Percentiles rank a stretch among this genome's conserved stretches.
These are phyloP conservation scores for Candida coquimbonensis DNA, from an alignment of 805 yeast species.

Conservation along the genomic window DNA sequence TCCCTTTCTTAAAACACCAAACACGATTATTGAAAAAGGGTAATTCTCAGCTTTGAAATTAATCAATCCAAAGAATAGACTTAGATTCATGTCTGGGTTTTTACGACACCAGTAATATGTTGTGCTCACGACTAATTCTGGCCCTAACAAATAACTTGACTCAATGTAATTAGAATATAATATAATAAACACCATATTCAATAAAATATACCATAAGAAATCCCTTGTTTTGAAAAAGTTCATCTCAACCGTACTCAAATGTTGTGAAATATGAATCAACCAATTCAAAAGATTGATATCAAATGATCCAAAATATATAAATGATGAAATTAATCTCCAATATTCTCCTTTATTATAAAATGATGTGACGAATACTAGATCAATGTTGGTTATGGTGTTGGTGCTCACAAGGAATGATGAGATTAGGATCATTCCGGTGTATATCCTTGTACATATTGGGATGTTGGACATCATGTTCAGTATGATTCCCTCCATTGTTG, in stretches of 20 bases:
- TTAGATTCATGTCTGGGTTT: constrained; percentile 11
- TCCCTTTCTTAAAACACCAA: constrained; percentile 1
- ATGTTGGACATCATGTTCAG: constrained; percentile 12
- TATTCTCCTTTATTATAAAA: constrained; percentile 8
- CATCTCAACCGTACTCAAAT: constrained; percentile 12
- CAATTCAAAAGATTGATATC: constrained; percentile 7
- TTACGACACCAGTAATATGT: constrained; percentile 16
- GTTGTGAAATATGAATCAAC: constrained; percentile 6
- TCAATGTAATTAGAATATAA: constrained; percentile 6
- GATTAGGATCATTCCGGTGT: constrained; percentile 9
- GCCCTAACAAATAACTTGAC: constrained; percentile 4
- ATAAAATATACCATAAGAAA: constrained; percentile 15
- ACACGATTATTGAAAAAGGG: constrained; percentile 3
- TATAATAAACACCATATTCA: constrained; percentile 8
- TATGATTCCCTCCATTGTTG: constrained; percentile 18
- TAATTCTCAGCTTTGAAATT: constrained; percentile 13
- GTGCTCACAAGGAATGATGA: constrained; percentile 11
- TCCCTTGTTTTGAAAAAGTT: constrained; percentile 5
- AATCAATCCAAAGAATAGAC: constrained; percentile 10
- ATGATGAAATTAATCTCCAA: constrained; percentile 18
- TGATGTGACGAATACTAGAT: constrained; percentile 11
- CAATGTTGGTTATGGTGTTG: constrained; percentile 3
- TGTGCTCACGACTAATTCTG: constrained; percentile 7
- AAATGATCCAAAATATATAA: constrained; percentile 15
- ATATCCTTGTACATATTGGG: constrained; percentile 17